Evolutionary conservation across 305 asterid genomes (phyloP).

Genomic region (Vinca major): DNA sequence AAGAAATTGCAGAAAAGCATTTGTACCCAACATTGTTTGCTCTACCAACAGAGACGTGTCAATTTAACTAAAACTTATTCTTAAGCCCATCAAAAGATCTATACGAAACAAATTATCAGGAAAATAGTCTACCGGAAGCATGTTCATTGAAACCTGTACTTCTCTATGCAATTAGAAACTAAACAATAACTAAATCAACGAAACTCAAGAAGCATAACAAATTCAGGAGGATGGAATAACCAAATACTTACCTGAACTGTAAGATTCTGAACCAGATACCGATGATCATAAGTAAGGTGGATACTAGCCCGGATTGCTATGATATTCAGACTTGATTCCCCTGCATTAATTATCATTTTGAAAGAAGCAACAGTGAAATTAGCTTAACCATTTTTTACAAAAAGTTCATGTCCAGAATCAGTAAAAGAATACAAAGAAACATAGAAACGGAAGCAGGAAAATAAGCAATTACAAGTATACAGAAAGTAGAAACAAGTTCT

Average conservation of each 20-base stretch:
- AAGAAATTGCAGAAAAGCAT: too few species aligned
- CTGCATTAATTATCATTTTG: slow-evolving; percentile 26
- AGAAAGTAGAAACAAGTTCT: too few species aligned
- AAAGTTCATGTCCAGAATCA: background rate
- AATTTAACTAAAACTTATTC: too few species aligned
- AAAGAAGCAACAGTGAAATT: slow-evolving; percentile 14
- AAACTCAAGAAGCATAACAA: slow-evolving; percentile 10
- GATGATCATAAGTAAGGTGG: slow-evolving; percentile 76
- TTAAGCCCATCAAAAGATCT: too few species aligned
- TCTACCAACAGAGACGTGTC: too few species aligned
- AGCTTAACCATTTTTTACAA: slow-evolving; percentile 2
- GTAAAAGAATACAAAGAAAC: background rate
- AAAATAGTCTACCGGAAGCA: background rate
- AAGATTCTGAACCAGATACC: slow-evolving; percentile 75
- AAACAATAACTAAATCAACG: background rate
- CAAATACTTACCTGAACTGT: slow-evolving; percentile 53
- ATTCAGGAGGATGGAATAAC: slow-evolving; percentile 9
- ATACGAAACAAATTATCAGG: background rate
- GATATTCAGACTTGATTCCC: slow-evolving; percentile 55
- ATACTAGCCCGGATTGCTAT: slow-evolving; percentile 80
- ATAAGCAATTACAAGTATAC: background rate
- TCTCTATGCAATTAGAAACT: background rate
- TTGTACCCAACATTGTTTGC: too few species aligned
- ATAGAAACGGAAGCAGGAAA: background rate
- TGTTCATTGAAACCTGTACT: background rate